phyloP scores from a whole-genome alignment of 148 eudicot genomes.

The Camellia lanceoleosa region DNA sequence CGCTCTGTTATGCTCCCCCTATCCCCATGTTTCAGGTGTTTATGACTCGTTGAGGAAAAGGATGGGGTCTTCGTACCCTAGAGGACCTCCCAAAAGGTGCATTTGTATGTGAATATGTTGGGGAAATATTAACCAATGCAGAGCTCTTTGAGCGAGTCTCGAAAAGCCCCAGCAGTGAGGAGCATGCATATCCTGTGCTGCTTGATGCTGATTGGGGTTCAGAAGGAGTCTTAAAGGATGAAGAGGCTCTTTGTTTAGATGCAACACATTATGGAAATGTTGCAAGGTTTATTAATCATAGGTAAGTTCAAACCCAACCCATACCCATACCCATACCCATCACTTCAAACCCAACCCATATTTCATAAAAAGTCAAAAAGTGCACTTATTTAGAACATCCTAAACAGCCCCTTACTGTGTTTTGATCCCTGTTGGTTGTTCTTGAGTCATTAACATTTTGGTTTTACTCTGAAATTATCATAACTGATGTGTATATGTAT shows the following conservation, averaged over 20 bases:
- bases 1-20: neutral
- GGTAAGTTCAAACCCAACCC: constrained; percentile 31
- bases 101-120: constrained; percentile 88
- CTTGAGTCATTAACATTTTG: neutral
- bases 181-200: constrained; percentile 61
- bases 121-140: constrained; percentile 63
- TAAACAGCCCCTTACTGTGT: neutral
- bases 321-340: too few species aligned
- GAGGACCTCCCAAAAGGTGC: constrained; percentile 78
- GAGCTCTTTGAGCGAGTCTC: constrained; percentile 56
- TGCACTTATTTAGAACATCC: too few species aligned
- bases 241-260: constrained; percentile 80
- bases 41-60: constrained; percentile 81
- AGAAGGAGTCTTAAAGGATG: constrained; percentile 53
- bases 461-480: neutral
- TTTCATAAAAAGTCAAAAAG: too few species aligned
- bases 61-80: constrained; percentile 86
- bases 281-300: constrained; percentile 83
- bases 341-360: too few species aligned
- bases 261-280: constrained; percentile 74
- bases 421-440: neutral
- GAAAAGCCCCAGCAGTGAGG: constrained; percentile 32
- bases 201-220: constrained; percentile 86
- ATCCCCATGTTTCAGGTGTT: constrained; percentile 51
- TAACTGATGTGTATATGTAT: neutral